Conservation (phyloP, 805 yeast species). For the Kregervanrija fluxuum region DNA sequence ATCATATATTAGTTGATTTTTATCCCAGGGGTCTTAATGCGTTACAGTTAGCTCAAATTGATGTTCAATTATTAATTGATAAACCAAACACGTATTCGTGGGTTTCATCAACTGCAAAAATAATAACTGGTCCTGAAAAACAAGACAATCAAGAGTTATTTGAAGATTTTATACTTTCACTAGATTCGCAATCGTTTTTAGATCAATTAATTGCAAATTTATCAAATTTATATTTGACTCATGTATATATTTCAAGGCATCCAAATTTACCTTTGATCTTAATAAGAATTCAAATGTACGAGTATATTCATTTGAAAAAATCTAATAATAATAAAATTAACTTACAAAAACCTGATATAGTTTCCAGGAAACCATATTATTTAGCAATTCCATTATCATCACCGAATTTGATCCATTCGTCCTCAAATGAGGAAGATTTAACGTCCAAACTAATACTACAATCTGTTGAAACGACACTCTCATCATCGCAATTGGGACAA, state of each 20-base stretch:
- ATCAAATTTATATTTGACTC: conserved; percentile 47
- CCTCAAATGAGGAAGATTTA: conserved; percentile 31
- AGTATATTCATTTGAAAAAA: conserved; percentile 25
- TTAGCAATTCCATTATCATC: conserved; percentile 63
- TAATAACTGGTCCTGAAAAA: conserved; percentile 15
- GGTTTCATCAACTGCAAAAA: conserved; percentile 41
- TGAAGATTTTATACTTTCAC: conserved; percentile 27
- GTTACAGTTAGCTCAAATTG: conserved; percentile 64
- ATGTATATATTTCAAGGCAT: conserved; percentile 60
- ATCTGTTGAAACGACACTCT: conserved; percentile 47
- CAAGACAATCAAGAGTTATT: conserved; percentile 20
- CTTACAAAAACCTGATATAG: conserved; percentile 31
- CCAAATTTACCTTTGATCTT: conserved; percentile 54
- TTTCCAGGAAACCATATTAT: conserved; percentile 56
- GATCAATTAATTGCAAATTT: conserved; percentile 40
- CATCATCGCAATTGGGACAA: conserved; percentile 33
- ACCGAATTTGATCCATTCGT: conserved; percentile 55
- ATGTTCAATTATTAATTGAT: conserved; percentile 57
- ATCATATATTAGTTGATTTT: conserved; percentile 38
- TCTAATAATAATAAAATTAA: conserved; percentile 1
- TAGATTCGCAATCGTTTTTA: conserved; percentile 47
- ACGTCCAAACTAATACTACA: conserved; percentile 52
- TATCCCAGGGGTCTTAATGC: conserved; percentile 56
- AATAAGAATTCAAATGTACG: conserved; percentile 64
- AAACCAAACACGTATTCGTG: conserved; percentile 42